Percentiles rank a stretch among this genome's conserved stretches.
Conservation (phyloP, 768 basidiomycete species). For the Pluteus cervinus region DNA sequence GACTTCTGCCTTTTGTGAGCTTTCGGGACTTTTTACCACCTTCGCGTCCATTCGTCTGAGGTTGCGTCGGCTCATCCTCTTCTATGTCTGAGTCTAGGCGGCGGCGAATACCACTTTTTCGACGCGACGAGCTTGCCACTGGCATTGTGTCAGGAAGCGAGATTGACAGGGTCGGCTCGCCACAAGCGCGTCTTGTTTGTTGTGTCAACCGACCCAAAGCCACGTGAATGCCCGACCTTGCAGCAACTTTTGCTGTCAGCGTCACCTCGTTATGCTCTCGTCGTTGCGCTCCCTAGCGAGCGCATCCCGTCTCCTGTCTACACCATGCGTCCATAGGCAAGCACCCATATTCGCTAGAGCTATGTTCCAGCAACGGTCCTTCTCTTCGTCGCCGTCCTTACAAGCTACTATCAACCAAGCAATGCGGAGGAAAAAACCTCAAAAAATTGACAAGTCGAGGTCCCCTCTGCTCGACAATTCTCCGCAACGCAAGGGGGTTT, state of each 20-base stretch:
- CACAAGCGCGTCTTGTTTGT: slow-evolving; percentile 30
- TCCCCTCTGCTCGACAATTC: slow-evolving; percentile 77
- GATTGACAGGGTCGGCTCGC: slow-evolving; percentile 13
- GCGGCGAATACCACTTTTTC: slow-evolving; percentile 28
- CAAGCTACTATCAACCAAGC: slow-evolving; percentile 82
- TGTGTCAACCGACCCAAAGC: slow-evolving; percentile 5
- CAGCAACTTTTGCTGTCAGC: slow-evolving; percentile 1
- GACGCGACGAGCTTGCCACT: slow-evolving; percentile 32
- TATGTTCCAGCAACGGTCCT: slow-evolving; percentile 36
- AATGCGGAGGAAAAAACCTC: slow-evolving; percentile 67
- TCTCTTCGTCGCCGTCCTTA: slow-evolving; percentile 57
- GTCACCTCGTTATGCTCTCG: slow-evolving; percentile 28
- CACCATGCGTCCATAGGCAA: slow-evolving; percentile 2
- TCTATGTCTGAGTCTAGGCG: slow-evolving; percentile 59
- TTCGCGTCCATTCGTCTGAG: too few species aligned
- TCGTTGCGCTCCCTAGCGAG: slow-evolving; percentile 24
- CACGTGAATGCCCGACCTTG: slow-evolving; percentile 2
- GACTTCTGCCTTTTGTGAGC: slow-evolving; percentile 15
- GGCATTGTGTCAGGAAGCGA: slow-evolving; percentile 29
- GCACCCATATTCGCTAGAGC: slow-evolving; percentile 3
- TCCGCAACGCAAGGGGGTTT: slow-evolving; percentile 91
- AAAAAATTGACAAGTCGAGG: slow-evolving; percentile 44
- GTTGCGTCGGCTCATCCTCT: slow-evolving; percentile 37
- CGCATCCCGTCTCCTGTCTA: slow-evolving; percentile 12
- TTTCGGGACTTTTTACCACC: too few species aligned